Base-by-base conservation (phyloP, 305 asterid species). In the Solanum hybrid region DNA sequence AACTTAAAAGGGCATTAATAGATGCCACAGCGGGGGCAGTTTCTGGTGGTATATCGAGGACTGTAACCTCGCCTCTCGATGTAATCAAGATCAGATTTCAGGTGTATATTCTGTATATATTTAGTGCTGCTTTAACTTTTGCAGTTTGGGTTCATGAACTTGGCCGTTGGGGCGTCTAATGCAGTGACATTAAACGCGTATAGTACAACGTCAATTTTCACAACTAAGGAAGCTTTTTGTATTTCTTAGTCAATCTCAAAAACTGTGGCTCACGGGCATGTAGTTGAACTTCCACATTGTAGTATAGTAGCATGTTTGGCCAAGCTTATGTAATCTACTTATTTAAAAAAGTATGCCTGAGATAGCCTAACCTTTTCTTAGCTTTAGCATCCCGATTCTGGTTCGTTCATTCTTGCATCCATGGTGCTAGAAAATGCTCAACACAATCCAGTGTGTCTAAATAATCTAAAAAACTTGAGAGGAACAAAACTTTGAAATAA, bases 41-140 rank as follows among this genome's bases (percentile, higher is more conserved):
- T 73, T 91, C 97, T 24, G 96, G 98, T 12, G 98, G 86, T 51
- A 64, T 95, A 88, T 95, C 98, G 0, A 92, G 98, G 88, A 93
- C 94, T 17, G 93, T 94, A 40, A 95, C 98, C 2, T 95, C 98
- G 5, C 97, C 98, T n/a, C 95, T 95, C 27, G 98, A 95, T 91
- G 97, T 95, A 35, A 94, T 95, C 86, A 94, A 95, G 91, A 95
- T 94, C 82, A 91, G 98, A 90, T 95, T 95, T 91, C 97, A 95
- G 98, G 98, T 95, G 85, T 35, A 35, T 78, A 78, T 35, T 35
- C 31, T 78, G 56, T 16, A n/a, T 78, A 78, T 22, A 22, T 35
- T 22, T 78, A 22, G 56, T 78, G 51, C 17, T 78, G 51, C n/a
- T 36, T 78, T 78, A 35, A 35, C 84, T 78, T 78, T 78, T 35